Evolutionary conservation across 73 alveolate genomes (phyloP).

Genomic region (Vitrella brassicaformis): DNA sequence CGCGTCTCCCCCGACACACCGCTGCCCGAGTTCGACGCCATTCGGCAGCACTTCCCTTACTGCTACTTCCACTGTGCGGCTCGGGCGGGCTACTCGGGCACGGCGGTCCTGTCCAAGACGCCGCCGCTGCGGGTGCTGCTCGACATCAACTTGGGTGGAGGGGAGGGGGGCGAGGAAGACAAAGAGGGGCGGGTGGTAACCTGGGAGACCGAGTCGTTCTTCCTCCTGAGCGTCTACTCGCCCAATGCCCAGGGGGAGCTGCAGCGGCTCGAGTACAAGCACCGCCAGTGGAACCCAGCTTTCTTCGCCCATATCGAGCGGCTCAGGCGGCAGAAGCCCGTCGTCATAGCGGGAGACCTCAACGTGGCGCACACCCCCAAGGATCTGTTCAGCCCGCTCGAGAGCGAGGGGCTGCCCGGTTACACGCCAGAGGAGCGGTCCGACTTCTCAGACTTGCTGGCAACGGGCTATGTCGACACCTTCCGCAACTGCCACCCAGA

Average conservation of each 20-base stretch:
- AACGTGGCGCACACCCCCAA: slow-evolving; percentile 79
- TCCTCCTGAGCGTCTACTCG: slow-evolving; percentile 73
- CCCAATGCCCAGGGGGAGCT: slow-evolving; percentile 82
- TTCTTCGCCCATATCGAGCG: slow-evolving; percentile 50
- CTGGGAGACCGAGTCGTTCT: slow-evolving; percentile 74
- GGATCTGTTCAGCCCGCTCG: slow-evolving; percentile 72
- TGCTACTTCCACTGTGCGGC: slow-evolving; percentile 67
- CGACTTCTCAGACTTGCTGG: slow-evolving; percentile 46
- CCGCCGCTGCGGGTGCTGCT: slow-evolving; percentile 60
- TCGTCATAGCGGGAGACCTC: slow-evolving; percentile 68
- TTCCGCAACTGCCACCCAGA: slow-evolving; percentile 74
- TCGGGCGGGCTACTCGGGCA: slow-evolving; percentile 82
- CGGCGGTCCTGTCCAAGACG: slow-evolving; percentile 72
- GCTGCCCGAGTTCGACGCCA: background rate
- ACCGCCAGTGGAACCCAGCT: slow-evolving; percentile 76
- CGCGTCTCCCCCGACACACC: slow-evolving; percentile 49
- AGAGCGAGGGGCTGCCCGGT: slow-evolving; percentile 69
- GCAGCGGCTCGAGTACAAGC: slow-evolving; percentile 69
- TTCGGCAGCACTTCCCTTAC: slow-evolving; percentile 19
- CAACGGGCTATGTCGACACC: slow-evolving; percentile 64
- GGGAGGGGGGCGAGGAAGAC: slow-evolving; percentile 69
- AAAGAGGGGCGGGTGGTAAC: slow-evolving; percentile 84
- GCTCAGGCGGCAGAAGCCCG: slow-evolving; percentile 48
- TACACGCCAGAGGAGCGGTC: slow-evolving; percentile 70
- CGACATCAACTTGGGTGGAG: too few species aligned